phyloP scores from a whole-genome alignment of 345 rosid genomes.

The Raphanus raphanistrum region DNA sequence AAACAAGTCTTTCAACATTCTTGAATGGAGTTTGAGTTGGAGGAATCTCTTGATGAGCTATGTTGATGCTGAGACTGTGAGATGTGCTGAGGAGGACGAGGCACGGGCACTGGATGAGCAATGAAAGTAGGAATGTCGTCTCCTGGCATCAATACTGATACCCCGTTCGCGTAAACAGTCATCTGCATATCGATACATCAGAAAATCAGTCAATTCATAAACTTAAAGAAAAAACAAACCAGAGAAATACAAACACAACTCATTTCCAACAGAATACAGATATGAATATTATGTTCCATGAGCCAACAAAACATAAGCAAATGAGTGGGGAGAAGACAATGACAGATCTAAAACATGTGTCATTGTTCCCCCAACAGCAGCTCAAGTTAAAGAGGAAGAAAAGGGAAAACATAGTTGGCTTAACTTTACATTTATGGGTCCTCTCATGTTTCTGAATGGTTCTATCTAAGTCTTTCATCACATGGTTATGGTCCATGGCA shows the following conservation, averaged over 20 bases:
- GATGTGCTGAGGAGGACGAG: slow-evolving; percentile 43
- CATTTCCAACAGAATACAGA: too few relatives aligned
- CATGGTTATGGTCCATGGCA: slow-evolving; percentile 34
- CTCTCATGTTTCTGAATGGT: slow-evolving; percentile 23
- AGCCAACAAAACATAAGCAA: slow-evolving; percentile 27
- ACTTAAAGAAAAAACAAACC: too few relatives aligned
- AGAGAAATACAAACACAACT: too few relatives aligned
- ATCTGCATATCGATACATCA: slow-evolving; percentile 49
- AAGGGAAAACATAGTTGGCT: slow-evolving; percentile 29
- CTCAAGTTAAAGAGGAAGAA: slow-evolving; percentile 26
- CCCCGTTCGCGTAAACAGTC: slow-evolving; percentile 72
- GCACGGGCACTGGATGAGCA: slow-evolving; percentile 70
- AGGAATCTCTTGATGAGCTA: slow-evolving; percentile 33
- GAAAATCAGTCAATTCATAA: neutral
- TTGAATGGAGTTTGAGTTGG: slow-evolving; percentile 39
- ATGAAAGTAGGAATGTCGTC: slow-evolving; percentile 78
- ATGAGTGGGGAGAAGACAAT: slow-evolving; percentile 19
- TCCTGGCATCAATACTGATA: slow-evolving; percentile 97
- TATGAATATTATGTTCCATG: neutral
- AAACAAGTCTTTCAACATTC: slow-evolving; percentile 36
- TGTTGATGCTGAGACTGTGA: slow-evolving; percentile 33
- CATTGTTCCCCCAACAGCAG: slow-evolving; percentile 34
- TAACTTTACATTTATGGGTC: slow-evolving; percentile 36
- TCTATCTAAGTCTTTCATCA: slow-evolving; percentile 31
- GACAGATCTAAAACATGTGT: slow-evolving; percentile 34